Evolutionary conservation across 352 stramenopile genomes (phyloP).

Genomic region (Phytophthora vignae): DNA sequence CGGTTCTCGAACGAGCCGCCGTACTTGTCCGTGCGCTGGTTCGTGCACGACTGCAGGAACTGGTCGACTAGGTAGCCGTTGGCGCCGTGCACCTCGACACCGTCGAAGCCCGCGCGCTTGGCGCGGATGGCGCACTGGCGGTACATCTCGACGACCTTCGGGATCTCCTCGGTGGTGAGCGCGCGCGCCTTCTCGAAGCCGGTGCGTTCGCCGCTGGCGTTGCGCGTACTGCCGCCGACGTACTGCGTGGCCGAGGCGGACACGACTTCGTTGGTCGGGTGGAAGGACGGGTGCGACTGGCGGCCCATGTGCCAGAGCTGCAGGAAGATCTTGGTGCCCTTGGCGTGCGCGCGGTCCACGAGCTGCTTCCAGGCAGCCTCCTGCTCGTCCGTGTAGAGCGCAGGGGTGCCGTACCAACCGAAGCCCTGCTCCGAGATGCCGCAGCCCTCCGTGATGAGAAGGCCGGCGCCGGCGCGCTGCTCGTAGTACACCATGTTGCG

Average conservation of each 20-base stretch:
- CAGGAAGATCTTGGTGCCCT: conserved; percentile 9
- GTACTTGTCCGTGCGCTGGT: conserved; percentile 17
- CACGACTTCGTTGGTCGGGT: conserved; percentile 6
- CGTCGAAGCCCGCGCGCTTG: conserved; percentile 5
- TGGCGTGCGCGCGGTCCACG: conserved; percentile 7
- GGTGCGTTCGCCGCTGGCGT: background rate
- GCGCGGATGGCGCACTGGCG: conserved; percentile 3
- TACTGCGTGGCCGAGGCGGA: conserved; percentile 13
- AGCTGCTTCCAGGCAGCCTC: background rate
- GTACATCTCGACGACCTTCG: conserved; percentile 12
- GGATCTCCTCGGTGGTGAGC: conserved; percentile 3
- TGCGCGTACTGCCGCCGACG: background rate
- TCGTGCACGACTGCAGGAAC: conserved; percentile 2
- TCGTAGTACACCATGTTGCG: conserved; percentile 13
- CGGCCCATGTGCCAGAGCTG: conserved; percentile 5
- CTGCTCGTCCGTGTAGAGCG: conserved; percentile 14
- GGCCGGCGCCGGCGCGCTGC: conserved; percentile 8
- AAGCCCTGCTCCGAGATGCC: conserved; percentile 13
- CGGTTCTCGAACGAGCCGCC: conserved; percentile 13
- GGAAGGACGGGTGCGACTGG: no score
- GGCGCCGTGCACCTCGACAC: conserved; percentile 5
- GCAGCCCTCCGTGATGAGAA: conserved; percentile 9
- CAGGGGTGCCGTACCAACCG: conserved; percentile 4
- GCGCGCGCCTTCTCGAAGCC: conserved; percentile 10
- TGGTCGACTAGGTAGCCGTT: conserved; percentile 8